phyloP scores from a whole-genome alignment of 148 eudicot species.

The Hydrangea macrophylla region DNA sequence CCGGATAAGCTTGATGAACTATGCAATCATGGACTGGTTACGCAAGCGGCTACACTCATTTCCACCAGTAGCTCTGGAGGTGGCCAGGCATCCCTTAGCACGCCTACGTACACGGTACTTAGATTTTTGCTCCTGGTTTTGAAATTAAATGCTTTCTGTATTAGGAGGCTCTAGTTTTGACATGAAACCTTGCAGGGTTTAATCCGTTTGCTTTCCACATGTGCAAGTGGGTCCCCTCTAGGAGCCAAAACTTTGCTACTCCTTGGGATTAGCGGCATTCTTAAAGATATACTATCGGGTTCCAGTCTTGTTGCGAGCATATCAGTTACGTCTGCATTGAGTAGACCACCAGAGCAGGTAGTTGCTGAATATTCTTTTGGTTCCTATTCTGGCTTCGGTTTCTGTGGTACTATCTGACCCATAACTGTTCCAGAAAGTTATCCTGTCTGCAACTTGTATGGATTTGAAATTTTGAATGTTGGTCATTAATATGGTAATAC shows the following conservation, averaged over 20 bases:
- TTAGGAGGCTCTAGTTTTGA: slow-evolving; percentile 16
- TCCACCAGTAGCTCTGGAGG: slow-evolving; percentile 87
- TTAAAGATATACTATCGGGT: slow-evolving; percentile 82
- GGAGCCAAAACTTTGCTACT: slow-evolving; percentile 89
- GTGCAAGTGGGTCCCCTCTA: slow-evolving; percentile 91
- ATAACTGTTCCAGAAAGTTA: background rate
- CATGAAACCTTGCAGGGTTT: slow-evolving; percentile 59
- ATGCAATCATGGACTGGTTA: slow-evolving; percentile 86
- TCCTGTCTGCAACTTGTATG: background rate
- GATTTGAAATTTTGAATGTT: background rate
- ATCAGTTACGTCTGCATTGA: slow-evolving; percentile 88
- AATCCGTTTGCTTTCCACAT: slow-evolving; percentile 86
- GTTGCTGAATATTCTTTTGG: background rate
- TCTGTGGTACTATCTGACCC: background rate
- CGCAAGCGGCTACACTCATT: slow-evolving; percentile 85
- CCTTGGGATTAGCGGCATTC: slow-evolving; percentile 83
- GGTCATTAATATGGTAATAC: background rate
- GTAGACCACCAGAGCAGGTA: slow-evolving; percentile 98
- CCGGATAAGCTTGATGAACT: slow-evolving; percentile 84
- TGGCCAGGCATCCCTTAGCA: slow-evolving; percentile 90
- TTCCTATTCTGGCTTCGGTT: background rate
- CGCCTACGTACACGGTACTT: slow-evolving; percentile 84
- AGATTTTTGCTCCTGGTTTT: background rate
- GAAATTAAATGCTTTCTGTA: background rate
- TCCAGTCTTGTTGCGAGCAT: slow-evolving; percentile 78